Evolutionary conservation across 495 filamentous ascomycete genomes (phyloP), one percentile per base, ranked within the genome.

Genomic region (Massariosphaeria phaeospora): DNA sequence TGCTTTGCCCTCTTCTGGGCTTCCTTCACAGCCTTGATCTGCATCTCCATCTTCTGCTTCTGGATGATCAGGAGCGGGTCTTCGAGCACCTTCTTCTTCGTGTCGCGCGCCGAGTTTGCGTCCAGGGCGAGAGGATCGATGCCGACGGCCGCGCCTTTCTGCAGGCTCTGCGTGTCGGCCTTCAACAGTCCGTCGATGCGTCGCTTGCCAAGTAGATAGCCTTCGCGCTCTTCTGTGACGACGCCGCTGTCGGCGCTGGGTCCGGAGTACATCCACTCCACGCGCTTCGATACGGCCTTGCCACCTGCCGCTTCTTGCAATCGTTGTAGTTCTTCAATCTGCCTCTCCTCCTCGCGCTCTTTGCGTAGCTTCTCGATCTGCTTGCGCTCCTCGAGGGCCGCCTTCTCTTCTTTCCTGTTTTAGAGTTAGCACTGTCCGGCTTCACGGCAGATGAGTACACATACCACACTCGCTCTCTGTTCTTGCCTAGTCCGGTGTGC

Each of bases 181-280:
- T 95, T 78, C n/a, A 97, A 69, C 4, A 86, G 78, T 2, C 72
- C 71, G 72, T 96, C 91, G 63, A 98, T 88, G 9, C 93, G 78
- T 40, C 93, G 75, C 72, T 96, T 97, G 11, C 93, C 93, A 13
- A 98, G 76, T 6, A 98, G 70, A 66, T 95, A 97, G 7, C 86
- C 89, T 62, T 98, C 93, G 79, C 86, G 89, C 70, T 97, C 94
- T 67, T 95, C 91, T 0, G 84, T 85, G 51, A 88, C 89, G 41
- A 89, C 88, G 18, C 76, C 79, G 59, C 85, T 83, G 23, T 86
- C 88, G 59, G 80, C 83, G 30, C 85, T 84, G 8, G 93, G 89
- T 1, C 90, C 93, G 60, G 82, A 76, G 71, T 98, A 98, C 88
- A 98, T 95, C 87, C 94, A 98, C 63, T 98, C 91, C 17, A 98